A percentile compares a stretch with the other conserved stretches of the same genome.
Conservation (phyloP, 768 basidiomycete genomes). For the Jaapia argillacea region DNA sequence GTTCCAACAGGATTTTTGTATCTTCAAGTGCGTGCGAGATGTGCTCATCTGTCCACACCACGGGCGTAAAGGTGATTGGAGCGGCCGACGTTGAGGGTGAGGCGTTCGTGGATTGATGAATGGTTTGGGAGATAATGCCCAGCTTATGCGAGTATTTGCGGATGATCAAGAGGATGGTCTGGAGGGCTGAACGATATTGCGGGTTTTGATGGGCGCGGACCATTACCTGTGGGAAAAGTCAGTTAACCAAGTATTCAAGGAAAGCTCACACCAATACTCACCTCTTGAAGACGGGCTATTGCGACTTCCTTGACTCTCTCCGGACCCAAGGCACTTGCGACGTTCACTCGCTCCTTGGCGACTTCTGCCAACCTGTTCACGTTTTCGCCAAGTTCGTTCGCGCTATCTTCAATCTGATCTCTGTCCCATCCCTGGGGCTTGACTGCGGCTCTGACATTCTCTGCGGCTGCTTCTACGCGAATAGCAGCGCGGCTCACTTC, state of each 20-base stretch:
- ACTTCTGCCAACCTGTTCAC: neutral
- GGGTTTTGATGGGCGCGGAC: constrained; percentile 9
- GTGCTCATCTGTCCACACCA: constrained; percentile 11
- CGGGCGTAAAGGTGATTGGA: constrained; percentile 4
- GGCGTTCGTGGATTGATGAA: neutral
- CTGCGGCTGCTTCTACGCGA: constrained; percentile 8
- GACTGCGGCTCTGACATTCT: no score
- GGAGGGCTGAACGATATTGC: constrained; percentile 9
- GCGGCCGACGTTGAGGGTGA: neutral
- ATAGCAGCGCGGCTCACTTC: constrained; percentile 9
- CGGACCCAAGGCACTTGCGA: no score
- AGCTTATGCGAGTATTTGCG: constrained; percentile 9
- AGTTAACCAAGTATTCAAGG: no score
- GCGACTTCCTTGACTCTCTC: constrained; percentile 10
- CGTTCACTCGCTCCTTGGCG: no score
- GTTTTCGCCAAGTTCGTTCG: constrained; percentile 1
- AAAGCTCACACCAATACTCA: no score
- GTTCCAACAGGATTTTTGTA: constrained; percentile 9
- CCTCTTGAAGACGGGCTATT: constrained; percentile 10
- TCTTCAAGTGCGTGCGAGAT: constrained; percentile 7
- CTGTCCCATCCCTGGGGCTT: no score
- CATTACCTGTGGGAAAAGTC: no score
- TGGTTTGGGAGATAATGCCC: neutral
- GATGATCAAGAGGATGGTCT: constrained; percentile 8
- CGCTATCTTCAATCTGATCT: neutral